Percentiles rank a stretch among this genome's conserved stretches.
Conservation (phyloP, 768 basidiomycete genomes). For the Tulasnella sp. region DNA sequence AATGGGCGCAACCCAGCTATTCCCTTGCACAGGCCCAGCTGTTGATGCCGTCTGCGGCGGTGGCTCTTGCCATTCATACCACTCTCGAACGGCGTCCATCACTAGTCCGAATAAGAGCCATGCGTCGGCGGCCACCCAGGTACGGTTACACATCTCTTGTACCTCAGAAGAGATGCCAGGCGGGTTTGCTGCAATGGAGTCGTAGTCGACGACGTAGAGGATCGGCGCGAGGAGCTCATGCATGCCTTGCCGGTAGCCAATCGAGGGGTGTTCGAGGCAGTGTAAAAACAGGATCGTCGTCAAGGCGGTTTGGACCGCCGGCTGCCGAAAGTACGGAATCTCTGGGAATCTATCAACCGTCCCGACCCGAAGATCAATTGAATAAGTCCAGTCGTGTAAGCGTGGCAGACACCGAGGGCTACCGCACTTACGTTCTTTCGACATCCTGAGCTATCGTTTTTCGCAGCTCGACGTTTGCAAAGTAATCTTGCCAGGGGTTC, state of each 20-base stretch:
- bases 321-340: constrained; percentile 73
- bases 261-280: constrained; percentile 60
- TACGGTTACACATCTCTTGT: constrained; percentile 49
- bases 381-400: neutral
- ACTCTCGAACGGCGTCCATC: constrained; percentile 69
- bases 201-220: constrained; percentile 72
- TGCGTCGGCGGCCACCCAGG: constrained; percentile 75
- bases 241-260: constrained; percentile 98
- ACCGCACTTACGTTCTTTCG: constrained; percentile 71
- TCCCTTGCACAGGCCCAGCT: constrained; percentile 22
- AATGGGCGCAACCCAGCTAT: constrained; percentile 72
- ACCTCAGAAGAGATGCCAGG: constrained; percentile 29
- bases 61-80: constrained; percentile 45
- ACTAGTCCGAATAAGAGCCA: constrained; percentile 71
- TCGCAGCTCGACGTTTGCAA: constrained; percentile 74
- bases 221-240: constrained; percentile 89
- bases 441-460: constrained; percentile 91
- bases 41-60: neutral
- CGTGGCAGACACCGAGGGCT: neutral
- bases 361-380: neutral
- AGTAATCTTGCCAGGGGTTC: constrained; percentile 97
- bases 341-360: constrained; percentile 74
- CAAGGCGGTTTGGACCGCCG: constrained; percentile 62
- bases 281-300: constrained; percentile 84
- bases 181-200: constrained; percentile 40